Evolutionary conservation across 495 filamentous ascomycete species (phyloP), one percentile per base, ranked within the genome.

Genomic region (Xylaria castorea): DNA sequence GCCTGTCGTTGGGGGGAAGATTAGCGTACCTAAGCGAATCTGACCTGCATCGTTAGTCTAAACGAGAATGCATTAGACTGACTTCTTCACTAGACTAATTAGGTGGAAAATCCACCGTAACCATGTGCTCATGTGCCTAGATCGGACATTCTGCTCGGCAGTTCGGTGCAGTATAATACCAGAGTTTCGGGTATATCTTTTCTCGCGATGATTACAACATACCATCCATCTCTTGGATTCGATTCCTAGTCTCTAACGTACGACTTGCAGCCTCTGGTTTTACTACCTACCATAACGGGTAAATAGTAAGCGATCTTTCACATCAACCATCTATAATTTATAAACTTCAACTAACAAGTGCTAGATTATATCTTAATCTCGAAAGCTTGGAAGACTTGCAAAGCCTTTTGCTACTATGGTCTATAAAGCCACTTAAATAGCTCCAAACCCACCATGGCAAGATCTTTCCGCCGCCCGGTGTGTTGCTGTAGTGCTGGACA

Each of bases 111-210:
- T n/a, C 12, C 34, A 11, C 48, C 34, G 6, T 36, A 7, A 44
- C 66, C 22, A 64, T 64, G 61, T 42, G 61, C 61, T 64, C 30
- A 48, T 55, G n/a, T 67, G 25, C 60, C 36, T 63, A 44, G 38
- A 22, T 44, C 38, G 61, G 61, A 50, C 50, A n/a, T 11, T 57
- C 48, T 20, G 12, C n/a, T 68, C 66, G 66, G 66, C 66, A 68
- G 66, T 68, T 68, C 34, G 20, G 32, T 50, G 20, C 32, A 36
- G 34, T n/a, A 42, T 57, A 11, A 40, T 22, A 44, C 50, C 50
- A 27, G 50, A 40, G 3, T 32, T 44, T 68, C 66, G 66, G 66
- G 50, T 22, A 32, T 38, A 66, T 46, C 3, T 40, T 44, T 64
- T 64, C 34, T 61, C 20, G 32, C 61, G 61, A 64, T 27, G 38